Percentiles rank a stretch among this genome's conserved stretches.
phyloP scores from a whole-genome alignment of 306 rosid genomes.

The Cucurbita argyrosperma region DNA sequence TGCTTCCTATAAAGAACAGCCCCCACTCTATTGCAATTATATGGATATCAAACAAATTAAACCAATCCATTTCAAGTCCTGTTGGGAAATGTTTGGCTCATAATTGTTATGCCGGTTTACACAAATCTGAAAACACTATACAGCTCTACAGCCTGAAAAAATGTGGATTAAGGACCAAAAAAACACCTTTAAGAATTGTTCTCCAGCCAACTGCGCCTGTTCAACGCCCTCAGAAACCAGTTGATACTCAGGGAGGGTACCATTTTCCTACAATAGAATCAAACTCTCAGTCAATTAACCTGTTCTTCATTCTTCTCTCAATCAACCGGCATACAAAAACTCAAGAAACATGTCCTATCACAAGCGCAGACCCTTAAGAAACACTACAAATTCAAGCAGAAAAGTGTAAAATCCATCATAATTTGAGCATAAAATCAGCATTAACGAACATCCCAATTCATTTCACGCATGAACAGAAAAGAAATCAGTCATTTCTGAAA shows the following conservation, averaged over 20 bases:
- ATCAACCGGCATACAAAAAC: neutral
- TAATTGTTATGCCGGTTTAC: neutral
- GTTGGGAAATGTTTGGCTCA: neutral
- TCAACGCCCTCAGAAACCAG: slow-evolving; percentile 58
- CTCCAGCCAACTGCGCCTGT: slow-evolving; percentile 57
- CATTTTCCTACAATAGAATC: slow-evolving; percentile 46
- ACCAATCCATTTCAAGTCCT: neutral
- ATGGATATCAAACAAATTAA: too few species aligned
- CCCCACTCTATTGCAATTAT: too few species aligned
- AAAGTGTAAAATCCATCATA: neutral
- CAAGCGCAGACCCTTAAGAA: neutral
- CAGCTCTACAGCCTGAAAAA: too few species aligned
- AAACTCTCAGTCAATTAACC: neutral
- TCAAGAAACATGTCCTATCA: neutral
- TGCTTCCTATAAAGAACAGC: too few species aligned
- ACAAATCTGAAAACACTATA: too few species aligned
- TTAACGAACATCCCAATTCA: neutral
- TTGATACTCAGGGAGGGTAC: slow-evolving; percentile 47
- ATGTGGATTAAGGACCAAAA: neutral
- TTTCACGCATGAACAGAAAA: neutral
- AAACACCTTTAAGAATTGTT: slow-evolving; percentile 38
- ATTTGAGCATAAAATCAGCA: neutral
- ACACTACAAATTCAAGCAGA: neutral
- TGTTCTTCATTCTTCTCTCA: neutral
- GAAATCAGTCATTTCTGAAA: neutral